Percentiles rank a stretch among this genome's conserved stretches.
Evolutionary conservation across 2,329 filamentous ascomycete genomes (phyloP).

Genomic region (Epichloe sp.): DNA sequence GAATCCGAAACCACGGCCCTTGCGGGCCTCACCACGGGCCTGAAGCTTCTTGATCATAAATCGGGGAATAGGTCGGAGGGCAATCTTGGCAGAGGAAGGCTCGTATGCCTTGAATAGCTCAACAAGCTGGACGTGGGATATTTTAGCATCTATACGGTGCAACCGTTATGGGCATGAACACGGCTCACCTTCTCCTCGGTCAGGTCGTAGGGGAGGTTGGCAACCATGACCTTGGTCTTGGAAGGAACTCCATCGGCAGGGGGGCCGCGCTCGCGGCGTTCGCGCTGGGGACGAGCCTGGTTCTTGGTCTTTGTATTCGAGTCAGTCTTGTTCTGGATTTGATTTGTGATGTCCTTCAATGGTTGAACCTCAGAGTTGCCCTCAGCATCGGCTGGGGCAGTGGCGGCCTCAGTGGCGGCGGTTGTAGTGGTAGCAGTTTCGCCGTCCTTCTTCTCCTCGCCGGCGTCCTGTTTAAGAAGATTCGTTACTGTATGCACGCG

Average conservation of each 20-base stretch:
- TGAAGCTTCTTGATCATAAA: slow-evolving; percentile 99
- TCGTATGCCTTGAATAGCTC: slow-evolving; percentile 91
- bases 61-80: slow-evolving; percentile 91
- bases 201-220: slow-evolving; percentile 96
- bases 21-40: slow-evolving; percentile 92
- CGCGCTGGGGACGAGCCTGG: slow-evolving; percentile 41
- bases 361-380: slow-evolving; percentile 41
- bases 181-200: slow-evolving; percentile 80
- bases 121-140: slow-evolving; percentile 56
- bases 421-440: slow-evolving; percentile 20
- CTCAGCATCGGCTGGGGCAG: slow-evolving; percentile 31
- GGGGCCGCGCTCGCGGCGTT: slow-evolving; percentile 68
- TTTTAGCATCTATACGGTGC: background rate
- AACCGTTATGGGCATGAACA: background rate
- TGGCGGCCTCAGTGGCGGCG: slow-evolving; percentile 30
- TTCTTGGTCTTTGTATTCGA: slow-evolving; percentile 46
- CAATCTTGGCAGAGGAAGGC: slow-evolving; percentile 93
- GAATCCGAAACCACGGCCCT: slow-evolving; percentile 98
- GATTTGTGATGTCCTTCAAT: slow-evolving; percentile 49
- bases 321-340: slow-evolving; percentile 40
- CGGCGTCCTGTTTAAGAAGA: slow-evolving; percentile 15
- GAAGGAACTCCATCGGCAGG: slow-evolving; percentile 95
- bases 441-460: slow-evolving; percentile 35
- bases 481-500: slow-evolving; percentile 13
- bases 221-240: slow-evolving; percentile 99